Evolutionary conservation across 2,329 filamentous ascomycete genomes (phyloP).

Genomic region (Ophiocordyceps sinensis): DNA sequence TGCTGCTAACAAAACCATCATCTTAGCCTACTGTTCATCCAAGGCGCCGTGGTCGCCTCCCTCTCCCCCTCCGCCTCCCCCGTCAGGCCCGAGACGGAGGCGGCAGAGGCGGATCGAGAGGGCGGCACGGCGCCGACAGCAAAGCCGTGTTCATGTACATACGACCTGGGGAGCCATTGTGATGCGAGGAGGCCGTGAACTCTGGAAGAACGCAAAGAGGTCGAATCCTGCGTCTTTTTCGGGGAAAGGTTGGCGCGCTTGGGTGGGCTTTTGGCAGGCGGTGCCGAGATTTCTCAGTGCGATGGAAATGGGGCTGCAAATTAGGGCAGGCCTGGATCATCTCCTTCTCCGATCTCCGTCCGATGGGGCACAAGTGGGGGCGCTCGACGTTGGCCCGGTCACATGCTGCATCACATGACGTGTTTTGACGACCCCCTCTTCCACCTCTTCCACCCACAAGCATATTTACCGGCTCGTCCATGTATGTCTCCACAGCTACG

Average conservation of each 20-base stretch:
- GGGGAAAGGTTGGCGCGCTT: constrained; percentile 3
- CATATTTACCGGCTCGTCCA: too few species aligned
- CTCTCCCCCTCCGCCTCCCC: neutral
- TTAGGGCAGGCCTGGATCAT: constrained; percentile 19
- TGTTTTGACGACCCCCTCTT: too few species aligned
- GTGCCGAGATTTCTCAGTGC: constrained; percentile 13
- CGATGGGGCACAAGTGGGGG: too few species aligned
- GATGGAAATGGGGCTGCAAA: constrained; percentile 11
- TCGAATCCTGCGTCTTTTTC: constrained; percentile 70
- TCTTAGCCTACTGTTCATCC: constrained; percentile 91
- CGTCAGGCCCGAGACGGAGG: neutral
- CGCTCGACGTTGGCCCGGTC: too few species aligned
- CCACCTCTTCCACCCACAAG: too few species aligned
- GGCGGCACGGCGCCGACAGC: constrained; percentile 55
- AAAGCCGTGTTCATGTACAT: constrained; percentile 80
- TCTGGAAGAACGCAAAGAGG: constrained; percentile 40
- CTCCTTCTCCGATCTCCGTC: neutral
- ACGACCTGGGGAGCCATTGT: constrained; percentile 81
- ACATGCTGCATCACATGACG: neutral
- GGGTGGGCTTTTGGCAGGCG: constrained; percentile 1
- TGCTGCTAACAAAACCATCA: constrained; percentile 28
- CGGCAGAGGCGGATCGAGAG: neutral
- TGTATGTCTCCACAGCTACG: too few species aligned
- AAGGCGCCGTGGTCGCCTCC: constrained; percentile 3
- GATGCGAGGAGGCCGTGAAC: constrained; percentile 12